A percentile compares a stretch with the other conserved stretches of the same genome.
Conservation (phyloP, 148 eudicot species). For the Rhododendron griersonianum region DNA sequence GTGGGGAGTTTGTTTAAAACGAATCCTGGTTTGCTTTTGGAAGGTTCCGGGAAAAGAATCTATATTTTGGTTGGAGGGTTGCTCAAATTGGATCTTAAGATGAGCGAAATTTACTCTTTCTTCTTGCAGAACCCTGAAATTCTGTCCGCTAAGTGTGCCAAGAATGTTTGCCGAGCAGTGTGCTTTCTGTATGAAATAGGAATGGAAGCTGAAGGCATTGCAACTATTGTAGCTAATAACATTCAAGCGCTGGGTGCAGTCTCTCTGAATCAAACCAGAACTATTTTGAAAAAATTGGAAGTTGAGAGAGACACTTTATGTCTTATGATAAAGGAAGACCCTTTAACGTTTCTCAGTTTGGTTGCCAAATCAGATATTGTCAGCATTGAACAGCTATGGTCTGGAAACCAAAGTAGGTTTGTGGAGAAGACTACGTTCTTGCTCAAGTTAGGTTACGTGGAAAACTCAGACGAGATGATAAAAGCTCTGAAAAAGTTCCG, state of each 20-base stretch:
- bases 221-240: slow-evolving; percentile 27
- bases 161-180: slow-evolving; percentile 36
- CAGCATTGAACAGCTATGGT: neutral
- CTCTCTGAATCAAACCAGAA: slow-evolving; percentile 36
- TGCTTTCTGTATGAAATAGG: slow-evolving; percentile 41
- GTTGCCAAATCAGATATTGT: slow-evolving; percentile 26
- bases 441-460: slow-evolving; percentile 40
- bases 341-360: slow-evolving; percentile 30
- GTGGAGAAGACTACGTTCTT: slow-evolving; percentile 36
- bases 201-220: slow-evolving; percentile 31
- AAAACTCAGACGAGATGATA: slow-evolving; percentile 54
- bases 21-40: slow-evolving; percentile 35
- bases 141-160: slow-evolving; percentile 32
- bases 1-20: slow-evolving; percentile 27
- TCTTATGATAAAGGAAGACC: slow-evolving; percentile 33
- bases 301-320: slow-evolving; percentile 27
- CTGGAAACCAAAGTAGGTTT: slow-evolving; percentile 18
- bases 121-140: slow-evolving; percentile 36
- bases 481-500: slow-evolving; percentile 52
- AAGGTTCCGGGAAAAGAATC: slow-evolving; percentile 39
- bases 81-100: slow-evolving; percentile 44
- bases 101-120: slow-evolving; percentile 27
- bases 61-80: slow-evolving; percentile 32
- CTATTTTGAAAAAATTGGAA: slow-evolving; percentile 31
- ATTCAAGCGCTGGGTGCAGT: slow-evolving; percentile 27